Evolutionary conservation across 495 filamentous ascomycete genomes (phyloP), one percentile per base, ranked within the genome.

Genomic region (Clohesyomyces aquaticus): DNA sequence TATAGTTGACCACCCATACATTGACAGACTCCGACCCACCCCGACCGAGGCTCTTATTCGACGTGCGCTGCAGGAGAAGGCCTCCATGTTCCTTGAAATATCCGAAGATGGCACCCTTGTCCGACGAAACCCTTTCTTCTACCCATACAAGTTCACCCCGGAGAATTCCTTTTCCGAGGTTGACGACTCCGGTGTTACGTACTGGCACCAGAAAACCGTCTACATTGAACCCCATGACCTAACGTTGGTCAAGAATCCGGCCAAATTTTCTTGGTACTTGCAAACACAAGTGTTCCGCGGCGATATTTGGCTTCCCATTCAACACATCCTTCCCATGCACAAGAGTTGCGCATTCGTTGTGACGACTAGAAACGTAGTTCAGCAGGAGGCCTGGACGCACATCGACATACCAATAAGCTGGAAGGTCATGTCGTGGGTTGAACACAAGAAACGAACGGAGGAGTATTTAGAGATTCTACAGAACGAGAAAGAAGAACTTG

Each of bases 341-440:
- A 72, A 65, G 28, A 55, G 73, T 21, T 79, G 74, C 63, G 74
- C 71, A 42, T 73, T 79, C 28, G 65, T 79, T 18, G 70, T 71
- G 21, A 42, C 78, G 16, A 77, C 76, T 29, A 65, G 65, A n/a
- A 61, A 74, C 47, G 61, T 61, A 12, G 46, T 68, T 51, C 52
- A 59, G 22, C 23, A 57, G 19, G 32, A 45, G 35, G 42, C 28
- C 71, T 62, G 66, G 58, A 45, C 59, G 43, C 18, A 59, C 65
- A 3, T 55, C 49, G 50, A 49, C 25, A 77, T 71, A 70, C 77
- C 77, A 1, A 55, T 68, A 12, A 65, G 71, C 35, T 79, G 77
- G 77, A 76, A 76, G 53, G 62, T 77, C 11, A 61, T 79, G 66
- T 72, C 73, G 18, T 75, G 76, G 73, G 23, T 45, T 1, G 65